Percentiles rank a stretch among this genome's conserved stretches.
phyloP scores from a whole-genome alignment of 1,284 basidiomycete species.

The Microbotryum saponariae region DNA sequence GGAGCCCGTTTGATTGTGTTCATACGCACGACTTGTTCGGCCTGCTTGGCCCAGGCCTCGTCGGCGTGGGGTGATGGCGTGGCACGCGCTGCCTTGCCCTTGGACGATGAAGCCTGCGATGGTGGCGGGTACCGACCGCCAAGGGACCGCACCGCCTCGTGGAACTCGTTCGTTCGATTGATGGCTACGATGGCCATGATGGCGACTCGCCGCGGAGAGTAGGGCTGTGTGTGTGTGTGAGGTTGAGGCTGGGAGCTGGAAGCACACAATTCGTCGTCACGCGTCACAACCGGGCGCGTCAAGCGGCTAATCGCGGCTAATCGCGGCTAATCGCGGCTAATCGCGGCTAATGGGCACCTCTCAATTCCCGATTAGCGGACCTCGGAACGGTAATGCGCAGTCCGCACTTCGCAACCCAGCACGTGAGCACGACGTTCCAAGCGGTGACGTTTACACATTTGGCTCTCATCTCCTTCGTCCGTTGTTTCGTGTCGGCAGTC shows the following conservation, averaged over 20 bases:
- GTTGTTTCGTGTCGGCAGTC: too few species aligned
- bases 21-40: constrained; percentile 25
- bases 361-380: constrained; percentile 51
- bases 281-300: constrained; percentile 40
- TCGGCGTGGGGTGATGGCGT: not conserved
- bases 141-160: constrained; percentile 12
- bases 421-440: too few species aligned
- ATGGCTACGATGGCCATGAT: not conserved
- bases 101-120: constrained; percentile 13
- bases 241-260: not conserved
- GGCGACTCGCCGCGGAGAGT: not conserved
- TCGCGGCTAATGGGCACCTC: not conserved
- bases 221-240: not conserved
- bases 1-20: not conserved
- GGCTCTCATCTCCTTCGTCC: too few species aligned
- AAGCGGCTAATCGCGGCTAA: not conserved
- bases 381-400: constrained; percentile 60
- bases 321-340: too few species aligned
- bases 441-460: too few species aligned
- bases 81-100: not conserved
- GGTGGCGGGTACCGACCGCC: constrained; percentile 9
- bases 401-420: too few species aligned
- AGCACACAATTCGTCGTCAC: constrained; percentile 3
- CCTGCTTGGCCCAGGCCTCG: constrained; percentile 28
- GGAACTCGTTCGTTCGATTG: constrained; percentile 28